These are phyloP conservation scores for Trichoderma sp. DNA, from an alignment of 2,329 filamentous ascomycete genomes.

Conservation along the genomic window DNA sequence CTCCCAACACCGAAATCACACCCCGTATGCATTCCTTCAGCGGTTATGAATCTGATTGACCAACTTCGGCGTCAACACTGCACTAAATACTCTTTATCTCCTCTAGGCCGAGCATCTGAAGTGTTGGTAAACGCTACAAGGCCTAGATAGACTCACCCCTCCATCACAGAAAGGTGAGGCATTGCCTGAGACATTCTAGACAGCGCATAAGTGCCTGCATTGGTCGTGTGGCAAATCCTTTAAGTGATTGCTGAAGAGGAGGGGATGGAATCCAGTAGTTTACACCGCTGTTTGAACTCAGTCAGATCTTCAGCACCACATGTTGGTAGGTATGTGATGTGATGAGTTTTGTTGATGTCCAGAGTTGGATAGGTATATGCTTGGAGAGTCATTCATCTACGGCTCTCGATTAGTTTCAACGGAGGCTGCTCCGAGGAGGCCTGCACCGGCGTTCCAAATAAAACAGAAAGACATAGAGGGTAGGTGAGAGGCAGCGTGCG, in stretches of 20 bases:
- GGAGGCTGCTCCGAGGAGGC: too few species aligned
- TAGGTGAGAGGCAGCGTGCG: not conserved
- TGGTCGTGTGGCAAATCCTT: not conserved
- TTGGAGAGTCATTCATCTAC: not conserved
- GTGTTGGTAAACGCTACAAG: not conserved
- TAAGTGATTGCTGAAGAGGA: not conserved
- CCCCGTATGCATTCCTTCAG: not conserved
- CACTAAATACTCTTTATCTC: not conserved
- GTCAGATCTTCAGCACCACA: not conserved
- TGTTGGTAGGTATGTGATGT: not conserved
- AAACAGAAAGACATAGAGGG: not conserved
- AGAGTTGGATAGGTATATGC: not conserved
- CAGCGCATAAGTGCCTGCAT: conserved; percentile 2
- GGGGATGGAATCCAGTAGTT: not conserved
- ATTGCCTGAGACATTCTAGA: conserved; percentile 1
- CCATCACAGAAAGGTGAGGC: not conserved
- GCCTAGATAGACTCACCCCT: conserved; percentile 1
- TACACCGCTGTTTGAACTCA: not conserved
- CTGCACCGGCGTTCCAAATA: too few species aligned
- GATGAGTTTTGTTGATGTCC: not conserved
- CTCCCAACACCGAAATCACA: not conserved
- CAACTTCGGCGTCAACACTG: not conserved
- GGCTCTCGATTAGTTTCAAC: not conserved
- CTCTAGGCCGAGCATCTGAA: not conserved
- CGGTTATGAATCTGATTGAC: not conserved